phyloP scores from a whole-genome alignment of 805 yeast genomes.

The Myxozyma mucilagina region DNA sequence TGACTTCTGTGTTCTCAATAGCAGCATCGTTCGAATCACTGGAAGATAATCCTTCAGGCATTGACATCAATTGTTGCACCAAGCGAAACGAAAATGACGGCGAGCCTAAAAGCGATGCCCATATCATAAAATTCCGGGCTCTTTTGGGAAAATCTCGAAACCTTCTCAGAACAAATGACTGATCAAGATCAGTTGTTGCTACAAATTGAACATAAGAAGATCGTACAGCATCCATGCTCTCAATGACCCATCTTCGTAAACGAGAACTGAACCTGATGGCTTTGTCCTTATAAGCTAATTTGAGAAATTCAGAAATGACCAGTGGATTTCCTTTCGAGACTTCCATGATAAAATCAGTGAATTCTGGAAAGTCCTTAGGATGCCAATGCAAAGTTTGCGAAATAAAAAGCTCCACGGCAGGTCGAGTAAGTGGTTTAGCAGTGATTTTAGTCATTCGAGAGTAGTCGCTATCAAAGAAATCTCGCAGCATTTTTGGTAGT shows the following conservation, averaged over 20 bases:
- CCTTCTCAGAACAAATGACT: conserved; percentile 21
- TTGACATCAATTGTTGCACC: conserved; percentile 18
- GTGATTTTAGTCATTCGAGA: conserved; percentile 16
- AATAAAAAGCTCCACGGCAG: conserved; percentile 9
- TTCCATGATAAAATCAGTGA: conserved; percentile 10
- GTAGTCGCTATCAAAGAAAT: conserved; percentile 19
- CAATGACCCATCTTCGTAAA: conserved; percentile 17
- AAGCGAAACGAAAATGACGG: conserved; percentile 25
- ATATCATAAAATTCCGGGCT: conserved; percentile 18
- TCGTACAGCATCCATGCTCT: conserved; percentile 6
- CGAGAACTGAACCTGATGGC: conserved; percentile 22
- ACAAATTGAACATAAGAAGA: conserved; percentile 6
- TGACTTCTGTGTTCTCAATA: conserved; percentile 4
- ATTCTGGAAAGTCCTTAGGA: conserved; percentile 11
- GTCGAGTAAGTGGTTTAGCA: conserved; percentile 26
- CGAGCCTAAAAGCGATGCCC: conserved; percentile 30
- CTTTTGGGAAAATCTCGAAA: conserved; percentile 28
- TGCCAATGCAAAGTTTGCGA: conserved; percentile 21
- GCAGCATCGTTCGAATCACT: conserved; percentile 22
- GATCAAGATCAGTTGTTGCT: conserved; percentile 19
- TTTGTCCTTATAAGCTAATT: conserved; percentile 1
- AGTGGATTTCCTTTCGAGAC: conserved; percentile 25
- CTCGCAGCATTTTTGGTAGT: conserved; percentile 6
- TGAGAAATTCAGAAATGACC: conserved; percentile 23
- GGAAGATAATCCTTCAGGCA: conserved; percentile 22